phyloP scores from a whole-genome alignment of 192 early-diverging fungal species.

The Thoreauomyces humboldtii region DNA sequence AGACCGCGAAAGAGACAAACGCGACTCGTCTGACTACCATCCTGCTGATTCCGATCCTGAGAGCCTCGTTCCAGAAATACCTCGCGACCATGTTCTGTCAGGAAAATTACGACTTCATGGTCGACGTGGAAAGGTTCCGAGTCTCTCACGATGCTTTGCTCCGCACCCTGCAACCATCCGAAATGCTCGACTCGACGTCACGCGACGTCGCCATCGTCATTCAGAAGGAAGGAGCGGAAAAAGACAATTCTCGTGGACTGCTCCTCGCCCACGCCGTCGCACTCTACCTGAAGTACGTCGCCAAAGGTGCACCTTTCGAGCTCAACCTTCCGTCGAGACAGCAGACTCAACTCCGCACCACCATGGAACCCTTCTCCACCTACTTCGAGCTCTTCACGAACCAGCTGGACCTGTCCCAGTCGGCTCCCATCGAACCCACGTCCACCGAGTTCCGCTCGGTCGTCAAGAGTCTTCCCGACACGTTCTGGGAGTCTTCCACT shows the following conservation, averaged over 20 bases:
- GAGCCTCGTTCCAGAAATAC: conserved; percentile 62
- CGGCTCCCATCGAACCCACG: conserved; percentile 45
- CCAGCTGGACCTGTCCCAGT: conserved; percentile 43
- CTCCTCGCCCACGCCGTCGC: conserved; percentile 36
- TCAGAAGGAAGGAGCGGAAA: conserved; percentile 4
- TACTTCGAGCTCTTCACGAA: conserved; percentile 55
- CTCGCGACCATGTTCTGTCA: conserved; percentile 66
- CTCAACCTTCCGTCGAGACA: conserved; percentile 44
- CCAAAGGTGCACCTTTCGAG: conserved; percentile 31
- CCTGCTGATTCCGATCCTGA: conserved; percentile 49
- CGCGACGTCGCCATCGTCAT: neutral
- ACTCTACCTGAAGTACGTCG: conserved; percentile 44
- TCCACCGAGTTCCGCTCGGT: conserved; percentile 28
- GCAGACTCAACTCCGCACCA: conserved; percentile 35
- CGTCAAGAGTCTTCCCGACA: neutral
- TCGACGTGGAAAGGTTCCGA: conserved; percentile 57
- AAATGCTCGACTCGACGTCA: neutral
- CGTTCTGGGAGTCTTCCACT: neutral
- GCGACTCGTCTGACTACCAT: conserved; percentile 59
- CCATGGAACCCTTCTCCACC: conserved; percentile 35
- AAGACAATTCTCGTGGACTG: neutral
- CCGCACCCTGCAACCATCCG: neutral
- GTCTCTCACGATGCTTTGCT: conserved; percentile 25
- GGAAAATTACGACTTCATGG: conserved; percentile 72
- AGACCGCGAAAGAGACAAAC: conserved; percentile 43